Evolutionary conservation across 352 stramenopile genomes (phyloP).

Genomic region (Phytophthora kernoviae): DNA sequence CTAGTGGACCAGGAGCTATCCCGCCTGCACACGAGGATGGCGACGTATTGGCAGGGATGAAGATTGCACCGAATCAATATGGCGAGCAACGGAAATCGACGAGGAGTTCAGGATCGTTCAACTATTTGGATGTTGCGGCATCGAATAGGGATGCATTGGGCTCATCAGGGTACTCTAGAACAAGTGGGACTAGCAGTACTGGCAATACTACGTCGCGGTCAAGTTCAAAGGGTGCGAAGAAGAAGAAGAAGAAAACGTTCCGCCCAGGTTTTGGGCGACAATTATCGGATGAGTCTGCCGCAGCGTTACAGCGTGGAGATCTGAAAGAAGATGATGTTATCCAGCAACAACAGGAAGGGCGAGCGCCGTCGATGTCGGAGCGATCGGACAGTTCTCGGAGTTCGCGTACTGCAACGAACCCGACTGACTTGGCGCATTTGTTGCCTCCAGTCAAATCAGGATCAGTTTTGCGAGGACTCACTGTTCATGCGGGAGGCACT

Average conservation of each 20-base stretch:
- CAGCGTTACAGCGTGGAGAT: slow-evolving; percentile 77
- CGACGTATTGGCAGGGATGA: slow-evolving; percentile 1
- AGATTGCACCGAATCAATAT: slow-evolving; percentile 16
- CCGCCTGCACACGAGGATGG: slow-evolving; percentile 27
- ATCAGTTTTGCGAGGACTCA: slow-evolving; percentile 71
- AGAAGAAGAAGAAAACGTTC: slow-evolving; percentile 89
- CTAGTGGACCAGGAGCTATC: slow-evolving; percentile 11
- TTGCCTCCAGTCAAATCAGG: slow-evolving; percentile 58
- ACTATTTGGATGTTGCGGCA: slow-evolving; percentile 59
- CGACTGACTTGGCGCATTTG: slow-evolving; percentile 71
- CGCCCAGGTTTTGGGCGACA: slow-evolving; percentile 82
- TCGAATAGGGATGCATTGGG: slow-evolving; percentile 15
- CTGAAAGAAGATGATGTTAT: slow-evolving; percentile 77
- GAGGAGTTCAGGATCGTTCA: slow-evolving; percentile 55
- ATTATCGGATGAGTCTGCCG: slow-evolving; percentile 83
- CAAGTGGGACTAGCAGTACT: slow-evolving; percentile 34
- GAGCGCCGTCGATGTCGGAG: slow-evolving; percentile 24
- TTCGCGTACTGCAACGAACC: slow-evolving; percentile 37
- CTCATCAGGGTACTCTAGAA: slow-evolving; percentile 26
- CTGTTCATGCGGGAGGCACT: slow-evolving; percentile 43
- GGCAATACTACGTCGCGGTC: slow-evolving; percentile 34
- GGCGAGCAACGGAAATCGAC: slow-evolving; percentile 47
- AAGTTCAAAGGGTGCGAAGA: slow-evolving; percentile 58
- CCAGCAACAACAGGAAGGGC: slow-evolving; percentile 38
- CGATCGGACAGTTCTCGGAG: slow-evolving; percentile 32